Percentiles rank a stretch among this genome's conserved stretches.
These are phyloP conservation scores for Porcisia deanei DNA, from an alignment of 208 protist genomes.

Conservation along the genomic window DNA sequence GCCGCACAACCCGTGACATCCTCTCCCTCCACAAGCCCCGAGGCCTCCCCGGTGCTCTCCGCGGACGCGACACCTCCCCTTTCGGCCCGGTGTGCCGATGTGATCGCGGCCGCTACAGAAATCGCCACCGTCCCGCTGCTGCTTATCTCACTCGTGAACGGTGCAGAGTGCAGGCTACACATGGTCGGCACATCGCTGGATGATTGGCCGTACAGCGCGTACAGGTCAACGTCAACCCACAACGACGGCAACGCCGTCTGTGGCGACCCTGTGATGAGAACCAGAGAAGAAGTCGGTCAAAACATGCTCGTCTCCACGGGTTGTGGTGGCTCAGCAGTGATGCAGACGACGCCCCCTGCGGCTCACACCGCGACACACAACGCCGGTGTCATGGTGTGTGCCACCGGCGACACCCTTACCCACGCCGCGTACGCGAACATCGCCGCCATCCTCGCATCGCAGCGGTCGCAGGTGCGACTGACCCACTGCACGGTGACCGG, in stretches of 20 bases:
- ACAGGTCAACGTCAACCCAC: not conserved
- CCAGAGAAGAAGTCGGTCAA: not conserved
- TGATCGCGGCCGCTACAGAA: not conserved
- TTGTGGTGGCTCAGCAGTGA: not conserved
- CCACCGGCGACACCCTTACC: conserved; percentile 10
- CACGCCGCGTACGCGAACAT: conserved; percentile 11
- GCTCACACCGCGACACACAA: not conserved
- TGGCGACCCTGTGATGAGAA: not conserved
- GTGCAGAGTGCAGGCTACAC: conserved; percentile 29
- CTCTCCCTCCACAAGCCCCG: not conserved
- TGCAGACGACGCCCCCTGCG: not conserved
- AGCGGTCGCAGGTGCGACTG: conserved; percentile 9
- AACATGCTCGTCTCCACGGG: not conserved
- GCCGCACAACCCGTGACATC: not conserved
- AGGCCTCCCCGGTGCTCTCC: not conserved
- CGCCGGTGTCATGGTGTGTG: conserved; percentile 16
- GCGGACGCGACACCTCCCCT: not conserved
- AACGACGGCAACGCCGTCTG: not conserved
- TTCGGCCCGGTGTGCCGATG: not conserved
- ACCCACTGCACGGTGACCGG: conserved; percentile 9
- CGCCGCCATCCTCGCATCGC: conserved; percentile 2
- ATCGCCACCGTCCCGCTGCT: conserved; percentile 12
- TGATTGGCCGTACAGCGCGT: conserved; percentile 18
- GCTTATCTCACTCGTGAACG: conserved; percentile 15
- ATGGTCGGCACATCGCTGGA: conserved; percentile 20